Conservation (phyloP, 2,329 filamentous ascomycete genomes). For the Juglanconis sp. region DNA sequence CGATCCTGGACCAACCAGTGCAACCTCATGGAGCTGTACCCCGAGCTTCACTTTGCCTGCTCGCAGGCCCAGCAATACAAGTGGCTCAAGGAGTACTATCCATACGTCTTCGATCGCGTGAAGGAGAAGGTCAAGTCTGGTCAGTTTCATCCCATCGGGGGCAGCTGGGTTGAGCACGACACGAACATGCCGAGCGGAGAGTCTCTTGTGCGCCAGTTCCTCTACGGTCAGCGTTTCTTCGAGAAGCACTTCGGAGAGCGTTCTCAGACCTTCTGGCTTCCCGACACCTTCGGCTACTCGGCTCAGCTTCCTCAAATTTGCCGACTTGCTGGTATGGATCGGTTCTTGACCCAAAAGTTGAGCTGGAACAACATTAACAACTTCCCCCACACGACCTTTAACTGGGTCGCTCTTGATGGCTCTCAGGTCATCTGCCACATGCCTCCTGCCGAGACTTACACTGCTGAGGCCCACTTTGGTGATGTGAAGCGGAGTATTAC, state of each 20-base stretch:
- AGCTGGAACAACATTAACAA: slow-evolving; percentile 99
- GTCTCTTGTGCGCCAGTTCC: slow-evolving; percentile 86
- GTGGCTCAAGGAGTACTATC: slow-evolving; percentile 90
- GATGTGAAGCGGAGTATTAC: slow-evolving; percentile 86
- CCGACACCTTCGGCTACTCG: slow-evolving; percentile 97
- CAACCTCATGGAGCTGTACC: slow-evolving; percentile 90
- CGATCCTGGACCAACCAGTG: slow-evolving; percentile 97
- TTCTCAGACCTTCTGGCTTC: slow-evolving; percentile 92
- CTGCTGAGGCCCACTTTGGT: slow-evolving; percentile 88
- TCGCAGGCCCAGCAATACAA: slow-evolving; percentile 98
- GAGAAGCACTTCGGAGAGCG: slow-evolving; percentile 88
- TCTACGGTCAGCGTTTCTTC: slow-evolving; percentile 94
- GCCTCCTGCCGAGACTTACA: slow-evolving; percentile 94
- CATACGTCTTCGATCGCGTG: slow-evolving; percentile 83
- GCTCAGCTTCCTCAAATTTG: slow-evolving; percentile 92
- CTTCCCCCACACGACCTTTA: slow-evolving; percentile 98
- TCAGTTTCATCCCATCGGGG: slow-evolving; percentile 90
- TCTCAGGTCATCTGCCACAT: slow-evolving; percentile 98
- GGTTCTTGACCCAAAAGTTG: slow-evolving; percentile 96
- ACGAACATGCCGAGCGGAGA: slow-evolving; percentile 97
- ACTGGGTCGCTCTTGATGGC: slow-evolving; percentile 94
- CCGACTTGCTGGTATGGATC: slow-evolving; percentile 88
- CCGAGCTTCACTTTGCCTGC: slow-evolving; percentile 86
- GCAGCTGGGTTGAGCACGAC: slow-evolving; percentile 98
- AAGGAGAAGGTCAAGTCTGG: slow-evolving; percentile 88